Conservation (phyloP, 1,139 yeast species). For the Magnusiomyces ingens region DNA sequence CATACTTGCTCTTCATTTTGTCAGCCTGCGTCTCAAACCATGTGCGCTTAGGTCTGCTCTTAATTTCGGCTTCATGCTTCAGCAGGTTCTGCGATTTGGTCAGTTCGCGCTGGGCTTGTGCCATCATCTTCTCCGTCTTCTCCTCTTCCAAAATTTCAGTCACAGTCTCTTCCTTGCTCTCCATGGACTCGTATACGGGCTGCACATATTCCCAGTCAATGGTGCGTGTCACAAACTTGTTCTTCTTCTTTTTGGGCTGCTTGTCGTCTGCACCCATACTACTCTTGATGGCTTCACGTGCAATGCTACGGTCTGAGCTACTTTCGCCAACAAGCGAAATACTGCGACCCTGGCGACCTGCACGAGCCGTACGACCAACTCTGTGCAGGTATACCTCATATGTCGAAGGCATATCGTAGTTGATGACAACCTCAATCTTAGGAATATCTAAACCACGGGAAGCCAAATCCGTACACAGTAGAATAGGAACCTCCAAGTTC, state of each 20-base stretch:
- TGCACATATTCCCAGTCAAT: conserved; percentile 85
- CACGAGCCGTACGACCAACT: conserved; percentile 99
- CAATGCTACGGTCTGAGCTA: conserved; percentile 75
- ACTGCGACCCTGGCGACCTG: conserved; percentile 92
- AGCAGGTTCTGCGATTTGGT: conserved; percentile 78
- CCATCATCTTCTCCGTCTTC: conserved; percentile 74
- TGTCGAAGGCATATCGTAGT: conserved; percentile 91
- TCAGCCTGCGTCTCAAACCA: conserved; percentile 87
- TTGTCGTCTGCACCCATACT: conserved; percentile 40
- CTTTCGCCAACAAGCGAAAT: conserved; percentile 92
- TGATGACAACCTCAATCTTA: conserved; percentile 87
- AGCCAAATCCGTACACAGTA: conserved; percentile 95
- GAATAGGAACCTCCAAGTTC: conserved; percentile 71
- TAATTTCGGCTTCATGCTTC: conserved; percentile 74
- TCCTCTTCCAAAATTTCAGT: conserved; percentile 84
- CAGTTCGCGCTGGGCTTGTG: conserved; percentile 86
- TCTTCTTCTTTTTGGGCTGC: conserved; percentile 28
- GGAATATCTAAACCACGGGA: conserved; percentile 99
- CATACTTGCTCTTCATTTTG: conserved; percentile 37
- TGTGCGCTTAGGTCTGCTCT: conserved; percentile 87
- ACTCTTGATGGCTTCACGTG: conserved; percentile 70
- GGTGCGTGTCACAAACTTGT: conserved; percentile 68
- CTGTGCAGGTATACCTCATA: conserved; percentile 90
- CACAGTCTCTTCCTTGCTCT: conserved; percentile 50
- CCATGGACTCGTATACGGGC: conserved; percentile 53